These are phyloP conservation scores for Aspergillus mulundensis DNA, from an alignment of 495 filamentous ascomycete species.

Conservation along the genomic window DNA sequence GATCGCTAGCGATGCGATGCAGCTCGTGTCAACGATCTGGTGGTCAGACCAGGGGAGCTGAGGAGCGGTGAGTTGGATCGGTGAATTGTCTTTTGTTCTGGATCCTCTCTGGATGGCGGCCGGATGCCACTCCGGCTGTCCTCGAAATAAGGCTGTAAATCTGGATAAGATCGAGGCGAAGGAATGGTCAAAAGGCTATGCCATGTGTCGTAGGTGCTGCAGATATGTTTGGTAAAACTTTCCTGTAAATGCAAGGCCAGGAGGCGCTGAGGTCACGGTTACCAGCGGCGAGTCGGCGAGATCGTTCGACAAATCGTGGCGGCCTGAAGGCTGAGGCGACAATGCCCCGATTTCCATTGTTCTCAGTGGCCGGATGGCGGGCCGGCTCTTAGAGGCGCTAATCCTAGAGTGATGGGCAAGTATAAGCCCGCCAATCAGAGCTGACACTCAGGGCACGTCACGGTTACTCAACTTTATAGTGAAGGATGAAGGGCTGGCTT, in stretches of 20 bases:
- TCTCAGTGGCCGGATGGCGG: neutral
- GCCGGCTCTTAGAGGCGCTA: neutral
- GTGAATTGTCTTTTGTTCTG: conserved; percentile 2
- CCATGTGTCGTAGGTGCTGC: neutral
- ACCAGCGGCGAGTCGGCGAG: conserved; percentile 12
- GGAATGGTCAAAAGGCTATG: neutral
- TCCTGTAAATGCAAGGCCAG: neutral
- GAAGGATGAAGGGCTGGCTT: neutral
- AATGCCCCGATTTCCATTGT: neutral
- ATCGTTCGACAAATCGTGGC: neutral
- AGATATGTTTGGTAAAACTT: neutral
- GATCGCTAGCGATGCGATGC: conserved; percentile 3
- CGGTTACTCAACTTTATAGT: neutral
- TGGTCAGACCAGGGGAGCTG: conserved; percentile 15
- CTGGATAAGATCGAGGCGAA: too few relatives aligned
- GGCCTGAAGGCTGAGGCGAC: conserved; percentile 11
- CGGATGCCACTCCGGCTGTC: neutral
- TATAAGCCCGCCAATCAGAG: neutral
- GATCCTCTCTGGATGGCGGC: neutral
- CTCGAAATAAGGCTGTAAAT: neutral
- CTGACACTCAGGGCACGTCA: neutral
- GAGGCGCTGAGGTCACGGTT: conserved; percentile 7
- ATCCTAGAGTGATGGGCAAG: neutral
- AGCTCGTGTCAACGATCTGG: conserved; percentile 9
- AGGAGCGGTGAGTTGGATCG: conserved; percentile 16